Evolutionary conservation across 148 eudicot genomes (phyloP).

Genomic region (Spergularia bocconei): DNA sequence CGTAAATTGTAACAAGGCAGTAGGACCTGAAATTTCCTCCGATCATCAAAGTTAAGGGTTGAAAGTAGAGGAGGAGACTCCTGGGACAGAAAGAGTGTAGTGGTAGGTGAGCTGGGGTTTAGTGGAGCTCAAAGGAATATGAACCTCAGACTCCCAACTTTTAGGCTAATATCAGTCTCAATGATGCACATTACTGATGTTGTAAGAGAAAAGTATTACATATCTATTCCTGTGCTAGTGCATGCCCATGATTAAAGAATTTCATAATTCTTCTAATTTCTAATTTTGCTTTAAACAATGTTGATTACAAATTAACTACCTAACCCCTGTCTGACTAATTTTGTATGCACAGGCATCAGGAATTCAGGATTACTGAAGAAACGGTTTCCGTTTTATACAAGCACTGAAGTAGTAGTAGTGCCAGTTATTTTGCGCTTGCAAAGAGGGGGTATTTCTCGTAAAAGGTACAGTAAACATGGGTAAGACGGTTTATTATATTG

Average conservation of each 20-base stretch:
- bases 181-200: slow-evolving; percentile 8
- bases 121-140: slow-evolving; percentile 18
- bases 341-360: no score
- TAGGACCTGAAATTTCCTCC: background rate
- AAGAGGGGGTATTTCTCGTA: no score
- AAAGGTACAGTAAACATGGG: no score
- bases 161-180: slow-evolving; percentile 3
- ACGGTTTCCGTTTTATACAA: no score
- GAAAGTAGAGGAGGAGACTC: slow-evolving; percentile 8
- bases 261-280: background rate
- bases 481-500: no score
- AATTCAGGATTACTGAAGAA: no score
- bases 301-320: background rate
- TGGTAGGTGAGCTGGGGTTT: slow-evolving; percentile 16
- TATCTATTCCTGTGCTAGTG: background rate
- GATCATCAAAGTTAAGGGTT: background rate
- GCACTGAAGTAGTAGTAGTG: no score
- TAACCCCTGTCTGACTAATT: background rate
- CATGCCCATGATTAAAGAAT: background rate
- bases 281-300: background rate
- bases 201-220: background rate
- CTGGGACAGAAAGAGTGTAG: background rate
- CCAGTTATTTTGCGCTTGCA: no score
- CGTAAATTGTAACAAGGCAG: background rate
- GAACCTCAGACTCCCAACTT: slow-evolving; percentile 14